Percentiles rank a stretch among this genome's conserved stretches.
phyloP scores from a whole-genome alignment of 2,329 filamentous ascomycete genomes.

The Clarireedia monteithiana region DNA sequence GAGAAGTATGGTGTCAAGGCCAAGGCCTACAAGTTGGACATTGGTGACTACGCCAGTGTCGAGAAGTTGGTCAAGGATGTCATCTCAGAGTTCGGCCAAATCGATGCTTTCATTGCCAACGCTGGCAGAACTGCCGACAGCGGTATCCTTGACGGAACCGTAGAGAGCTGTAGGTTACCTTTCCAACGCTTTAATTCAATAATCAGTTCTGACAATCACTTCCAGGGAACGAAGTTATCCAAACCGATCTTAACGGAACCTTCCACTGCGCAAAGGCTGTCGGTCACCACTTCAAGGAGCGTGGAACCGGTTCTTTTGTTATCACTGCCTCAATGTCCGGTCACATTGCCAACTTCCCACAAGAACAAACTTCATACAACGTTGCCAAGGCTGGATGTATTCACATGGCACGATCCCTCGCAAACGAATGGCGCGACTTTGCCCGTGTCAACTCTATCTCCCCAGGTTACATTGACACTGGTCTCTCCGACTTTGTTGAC shows the following conservation, averaged over 20 bases:
- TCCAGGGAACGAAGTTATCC: slow-evolving; percentile 46
- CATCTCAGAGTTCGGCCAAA: slow-evolving; percentile 61
- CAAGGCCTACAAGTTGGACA: slow-evolving; percentile 60
- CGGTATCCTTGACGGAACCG: slow-evolving; percentile 59
- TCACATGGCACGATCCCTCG: slow-evolving; percentile 54
- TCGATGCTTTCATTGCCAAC: slow-evolving; percentile 62
- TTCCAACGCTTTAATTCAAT: not conserved
- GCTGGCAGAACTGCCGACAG: slow-evolving; percentile 62
- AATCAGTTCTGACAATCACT: not conserved
- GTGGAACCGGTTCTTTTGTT: slow-evolving; percentile 55
- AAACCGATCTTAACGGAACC: slow-evolving; percentile 58
- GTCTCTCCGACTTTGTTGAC: slow-evolving; percentile 53
- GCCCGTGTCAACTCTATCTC: slow-evolving; percentile 62
- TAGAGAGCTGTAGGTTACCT: slow-evolving; percentile 46
- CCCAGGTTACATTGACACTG: slow-evolving; percentile 62
- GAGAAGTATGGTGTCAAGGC: slow-evolving; percentile 56
- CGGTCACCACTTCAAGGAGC: slow-evolving; percentile 59
- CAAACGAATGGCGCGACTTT: slow-evolving; percentile 64
- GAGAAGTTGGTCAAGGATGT: slow-evolving; percentile 48
- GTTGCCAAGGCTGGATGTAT: slow-evolving; percentile 61
- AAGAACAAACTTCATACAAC: slow-evolving; percentile 60
- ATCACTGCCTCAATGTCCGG: slow-evolving; percentile 58
- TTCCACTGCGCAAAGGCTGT: slow-evolving; percentile 62
- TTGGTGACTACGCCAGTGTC: slow-evolving; percentile 46
- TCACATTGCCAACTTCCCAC: slow-evolving; percentile 48